Conservation (phyloP, 345 rosid genomes). For the Salix udensis region DNA sequence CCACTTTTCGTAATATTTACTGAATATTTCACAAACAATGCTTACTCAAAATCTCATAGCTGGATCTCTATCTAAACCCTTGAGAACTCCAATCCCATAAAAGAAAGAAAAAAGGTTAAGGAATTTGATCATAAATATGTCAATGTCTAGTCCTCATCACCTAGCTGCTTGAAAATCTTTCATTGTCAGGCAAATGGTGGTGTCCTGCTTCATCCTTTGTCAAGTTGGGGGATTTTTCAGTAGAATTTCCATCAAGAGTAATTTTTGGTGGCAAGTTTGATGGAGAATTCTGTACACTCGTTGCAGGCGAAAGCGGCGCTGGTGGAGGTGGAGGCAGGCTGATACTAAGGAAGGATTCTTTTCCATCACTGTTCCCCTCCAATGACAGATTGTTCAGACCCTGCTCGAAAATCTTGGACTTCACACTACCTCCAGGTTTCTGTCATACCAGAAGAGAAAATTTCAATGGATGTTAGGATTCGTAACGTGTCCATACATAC, state of each 20-base stretch:
- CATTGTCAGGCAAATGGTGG: constrained; percentile 22
- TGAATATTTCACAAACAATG: constrained; percentile 9
- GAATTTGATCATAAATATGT: not conserved
- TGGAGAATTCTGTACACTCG: constrained; percentile 38
- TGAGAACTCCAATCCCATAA: not conserved
- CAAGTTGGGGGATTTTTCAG: constrained; percentile 19
- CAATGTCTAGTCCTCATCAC: constrained; percentile 10
- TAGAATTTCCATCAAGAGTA: constrained; percentile 26
- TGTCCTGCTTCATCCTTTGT: constrained; percentile 33
- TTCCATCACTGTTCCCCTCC: constrained; percentile 54
- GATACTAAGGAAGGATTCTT: constrained; percentile 53
- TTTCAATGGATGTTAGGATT: not conserved
- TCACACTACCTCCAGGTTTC: constrained; percentile 41
- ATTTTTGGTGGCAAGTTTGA: constrained; percentile 31
- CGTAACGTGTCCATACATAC: not conserved
- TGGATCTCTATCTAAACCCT: not conserved
- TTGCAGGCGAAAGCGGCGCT: constrained; percentile 54
- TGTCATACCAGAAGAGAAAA: constrained; percentile 22
- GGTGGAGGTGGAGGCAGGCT: constrained; percentile 88
- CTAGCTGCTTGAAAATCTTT: constrained; percentile 91
- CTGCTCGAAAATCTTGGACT: constrained; percentile 57
- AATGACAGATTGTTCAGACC: constrained; percentile 46
- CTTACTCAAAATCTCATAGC: not conserved
- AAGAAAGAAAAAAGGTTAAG: not conserved
- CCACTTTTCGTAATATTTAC: not conserved